These are phyloP conservation scores for Crucibulum laeve DNA, from an alignment of 768 basidiomycete species.

Conservation along the genomic window DNA sequence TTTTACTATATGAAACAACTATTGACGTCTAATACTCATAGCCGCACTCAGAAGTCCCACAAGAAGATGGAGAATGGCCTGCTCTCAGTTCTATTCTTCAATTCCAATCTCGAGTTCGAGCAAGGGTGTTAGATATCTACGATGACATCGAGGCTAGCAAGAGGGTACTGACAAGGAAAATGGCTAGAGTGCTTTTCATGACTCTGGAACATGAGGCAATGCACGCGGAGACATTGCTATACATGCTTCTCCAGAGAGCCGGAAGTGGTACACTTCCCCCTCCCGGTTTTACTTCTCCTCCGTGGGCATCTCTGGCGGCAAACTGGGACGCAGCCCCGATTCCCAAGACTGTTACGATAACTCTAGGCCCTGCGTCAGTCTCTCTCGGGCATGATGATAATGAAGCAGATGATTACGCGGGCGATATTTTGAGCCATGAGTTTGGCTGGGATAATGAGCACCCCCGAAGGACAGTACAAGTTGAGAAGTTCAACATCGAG, in stretches of 20 bases:
- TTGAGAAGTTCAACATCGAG: slow-evolving; percentile 71
- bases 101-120: slow-evolving; percentile 76
- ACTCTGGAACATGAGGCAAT: slow-evolving; percentile 87
- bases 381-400: slow-evolving; percentile 79
- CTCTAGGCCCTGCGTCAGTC: slow-evolving; percentile 55
- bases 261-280: slow-evolving; percentile 80
- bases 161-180: slow-evolving; percentile 52
- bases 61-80: slow-evolving; percentile 84
- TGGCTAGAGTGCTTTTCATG: slow-evolving; percentile 85
- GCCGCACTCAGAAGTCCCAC: slow-evolving; percentile 88
- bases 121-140: slow-evolving; percentile 71
- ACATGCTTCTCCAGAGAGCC: slow-evolving; percentile 87
- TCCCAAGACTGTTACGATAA: slow-evolving; percentile 40
- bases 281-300: slow-evolving; percentile 64
- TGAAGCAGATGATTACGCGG: slow-evolving; percentile 61
- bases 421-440: slow-evolving; percentile 50
- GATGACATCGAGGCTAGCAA: slow-evolving; percentile 54
- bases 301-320: slow-evolving; percentile 54
- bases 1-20: neutral
- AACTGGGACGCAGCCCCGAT: slow-evolving; percentile 45
- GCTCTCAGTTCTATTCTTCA: slow-evolving; percentile 59
- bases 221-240: slow-evolving; percentile 90
- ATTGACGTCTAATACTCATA: slow-evolving; percentile 21
- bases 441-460: slow-evolving; percentile 97
- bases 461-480: slow-evolving; percentile 55